Base-by-base conservation (phyloP, 2,329 filamentous ascomycete genomes). In the Metarhizium album region DNA sequence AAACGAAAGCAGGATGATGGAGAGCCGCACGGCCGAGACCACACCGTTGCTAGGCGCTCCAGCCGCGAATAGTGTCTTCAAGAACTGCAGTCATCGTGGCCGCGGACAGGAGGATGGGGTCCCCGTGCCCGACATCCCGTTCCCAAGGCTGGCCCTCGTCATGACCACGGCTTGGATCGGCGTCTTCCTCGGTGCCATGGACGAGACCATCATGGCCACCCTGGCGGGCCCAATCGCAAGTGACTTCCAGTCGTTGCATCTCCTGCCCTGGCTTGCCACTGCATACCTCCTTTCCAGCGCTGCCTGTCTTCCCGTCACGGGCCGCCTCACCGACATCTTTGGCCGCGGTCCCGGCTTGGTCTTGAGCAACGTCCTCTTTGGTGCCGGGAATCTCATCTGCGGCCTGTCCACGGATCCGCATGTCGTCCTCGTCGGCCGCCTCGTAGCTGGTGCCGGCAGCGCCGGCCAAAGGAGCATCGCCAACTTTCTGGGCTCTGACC, bases 221-320 rank as follows among this genome's bases (percentile, higher is more conserved):
- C 74, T 93, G 1, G 83, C 85, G 0, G 83, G 78, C 0, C 85
- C 87, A 2, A 91, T 94, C 53, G 84, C 85, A n/a, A 83, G 79
- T 58, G 82, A 82, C 29, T 91, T 93, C 68, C 74, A 82, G 52
- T 90, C 86, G 1, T 76, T 91, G 18, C 82, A 80, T 4, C 74
- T 90, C 1, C 75, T 93, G 40, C 88, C 86, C 1, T 93, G 87
- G 87, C 79, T 93, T 3, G 87, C 86, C 0, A 83, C 85, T 0
- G 82, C 85, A 11, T 93, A 91, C 62, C 74, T 91, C 3, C 87
- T 93, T 55, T 83, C 87, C 51, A 91, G 89, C 63, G 84, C 87
- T 83, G 79, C 59, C 84, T 33, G 27, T 18, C 27, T n/a, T 9
- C 45, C 45, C 18, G 91, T 93, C 3, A 86, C 83, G 31, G 88